These are phyloP conservation scores for Suaeda aralocaspica DNA, from an alignment of 148 eudicot genomes.

Conservation along the genomic window DNA sequence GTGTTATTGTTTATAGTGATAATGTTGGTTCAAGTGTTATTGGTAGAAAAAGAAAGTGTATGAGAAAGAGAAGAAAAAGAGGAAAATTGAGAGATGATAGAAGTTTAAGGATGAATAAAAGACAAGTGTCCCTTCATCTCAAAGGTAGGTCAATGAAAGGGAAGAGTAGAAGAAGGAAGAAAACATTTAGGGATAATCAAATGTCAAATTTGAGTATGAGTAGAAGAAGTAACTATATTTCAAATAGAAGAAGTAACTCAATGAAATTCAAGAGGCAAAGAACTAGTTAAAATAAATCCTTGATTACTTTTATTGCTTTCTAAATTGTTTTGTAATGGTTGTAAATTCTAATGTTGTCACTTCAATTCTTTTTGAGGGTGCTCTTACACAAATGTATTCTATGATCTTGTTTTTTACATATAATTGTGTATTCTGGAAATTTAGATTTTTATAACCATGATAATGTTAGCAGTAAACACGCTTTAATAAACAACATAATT, in stretches of 20 bases:
- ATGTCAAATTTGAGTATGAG: constrained; percentile 12
- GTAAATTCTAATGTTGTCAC: no score
- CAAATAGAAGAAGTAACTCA: neutral
- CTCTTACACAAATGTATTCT: no score
- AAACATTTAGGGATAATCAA: neutral
- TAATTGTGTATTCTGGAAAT: no score
- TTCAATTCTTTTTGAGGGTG: no score
- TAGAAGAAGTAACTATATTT: neutral
- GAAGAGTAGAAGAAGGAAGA: constrained; percentile 15
- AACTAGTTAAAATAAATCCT: neutral
- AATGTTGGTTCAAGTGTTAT: constrained; percentile 16
- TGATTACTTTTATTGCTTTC: neutral
- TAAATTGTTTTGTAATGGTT: neutral
- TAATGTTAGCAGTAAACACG: no score
- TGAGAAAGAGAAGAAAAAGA: constrained; percentile 5
- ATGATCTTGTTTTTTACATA: no score
- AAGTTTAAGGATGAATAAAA: constrained; percentile 14
- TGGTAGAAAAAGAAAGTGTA: constrained; percentile 23
- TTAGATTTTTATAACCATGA: no score
- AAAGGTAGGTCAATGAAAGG: constrained; percentile 21
- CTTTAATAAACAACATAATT: no score
- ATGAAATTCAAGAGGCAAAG: constrained; percentile 11
- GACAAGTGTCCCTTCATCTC: constrained; percentile 23
- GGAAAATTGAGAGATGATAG: neutral
- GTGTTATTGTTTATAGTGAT: neutral